Evolutionary conservation across 2,329 filamentous ascomycete species (phyloP), one percentile per base, ranked within the genome.

Genomic region (Talaromyces rugulosus): DNA sequence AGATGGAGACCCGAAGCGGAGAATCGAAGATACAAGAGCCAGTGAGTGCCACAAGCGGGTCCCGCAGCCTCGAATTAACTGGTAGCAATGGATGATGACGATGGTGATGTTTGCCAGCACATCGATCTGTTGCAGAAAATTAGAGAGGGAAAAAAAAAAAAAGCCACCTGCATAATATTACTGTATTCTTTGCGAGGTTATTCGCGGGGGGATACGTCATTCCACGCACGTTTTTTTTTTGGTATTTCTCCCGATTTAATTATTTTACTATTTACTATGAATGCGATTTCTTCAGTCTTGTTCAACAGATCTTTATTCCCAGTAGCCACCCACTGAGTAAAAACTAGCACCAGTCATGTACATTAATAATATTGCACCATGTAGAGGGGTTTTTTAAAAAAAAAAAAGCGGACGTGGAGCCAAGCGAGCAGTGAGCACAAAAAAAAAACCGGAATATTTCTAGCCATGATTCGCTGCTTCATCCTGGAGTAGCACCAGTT

Each of bases 391-490:
- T 23, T 23, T 23, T n/a, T n/a, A 67, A 66, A 64, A 28, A 61
- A 64, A 27, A 47, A 47, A 47, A 47, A n/a, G 44, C 44, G 18
- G 44, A 27, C 42, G 3, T n/a, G 7, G n/a, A 47, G 44, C 44
- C 44, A 47, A 47, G 44, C 44, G 44, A 47, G 44, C n/a, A 23
- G 23, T 23, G 23, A 23, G 18, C 8, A 7, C 5, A 11, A 23
- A 27, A 12, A 47, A 47, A 47, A 47, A 12, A 6, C 44, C n/a
- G 44, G 23, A 23, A 47, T 11, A 27, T 18, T 47, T 27, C 18
- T 18, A 47, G 18, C 51, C 50, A 53, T 73, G 72, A 75, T 75
- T 76, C 70, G 74, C 66, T 68, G 71, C 71, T 69, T 70, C 59
- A 51, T 53, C 47, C 56, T 62, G 7, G 44, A 56, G 56, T 69